Conservation (phyloP, 768 basidiomycete species). For the Lenzites betulinus region DNA sequence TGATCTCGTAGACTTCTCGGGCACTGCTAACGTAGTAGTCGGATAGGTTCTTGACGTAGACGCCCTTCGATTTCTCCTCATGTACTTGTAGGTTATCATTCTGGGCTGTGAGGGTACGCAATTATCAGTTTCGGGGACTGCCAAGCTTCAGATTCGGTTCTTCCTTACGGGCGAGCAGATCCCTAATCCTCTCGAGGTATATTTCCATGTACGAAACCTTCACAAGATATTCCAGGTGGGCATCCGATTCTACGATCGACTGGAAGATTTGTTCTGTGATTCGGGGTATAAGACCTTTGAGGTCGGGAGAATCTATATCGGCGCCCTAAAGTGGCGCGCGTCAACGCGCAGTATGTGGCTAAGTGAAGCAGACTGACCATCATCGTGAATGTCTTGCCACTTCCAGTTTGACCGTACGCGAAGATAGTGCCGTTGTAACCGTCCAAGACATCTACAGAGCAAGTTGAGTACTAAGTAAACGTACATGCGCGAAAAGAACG, state of each 20-base stretch:
- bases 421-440: slow-evolving; percentile 98
- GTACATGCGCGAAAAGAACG: background rate
- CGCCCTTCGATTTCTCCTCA: slow-evolving; percentile 96
- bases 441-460: slow-evolving; percentile 82
- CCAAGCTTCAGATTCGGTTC: background rate
- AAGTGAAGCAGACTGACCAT: slow-evolving; percentile 62
- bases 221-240: slow-evolving; percentile 95
- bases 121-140: no score
- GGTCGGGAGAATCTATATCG: slow-evolving; percentile 91
- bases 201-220: slow-evolving; percentile 99
- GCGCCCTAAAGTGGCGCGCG: slow-evolving; percentile 65
- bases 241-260: slow-evolving; percentile 93
- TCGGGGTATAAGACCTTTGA: slow-evolving; percentile 96
- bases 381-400: slow-evolving; percentile 96
- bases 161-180: slow-evolving; percentile 89
- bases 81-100: slow-evolving; percentile 99
- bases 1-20: slow-evolving; percentile 96
- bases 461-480: background rate
- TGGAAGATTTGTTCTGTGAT: slow-evolving; percentile 99
- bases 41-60: slow-evolving; percentile 96
- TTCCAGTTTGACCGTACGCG: slow-evolving; percentile 85
- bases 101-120: slow-evolving; percentile 57
- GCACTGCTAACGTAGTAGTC: slow-evolving; percentile 98
- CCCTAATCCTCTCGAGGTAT: slow-evolving; percentile 93
- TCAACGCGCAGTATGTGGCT: slow-evolving; percentile 17